A percentile compares a stretch with the other conserved stretches of the same genome.
Conservation (phyloP, 768 basidiomycete genomes). For the Saitozyma sp. region DNA sequence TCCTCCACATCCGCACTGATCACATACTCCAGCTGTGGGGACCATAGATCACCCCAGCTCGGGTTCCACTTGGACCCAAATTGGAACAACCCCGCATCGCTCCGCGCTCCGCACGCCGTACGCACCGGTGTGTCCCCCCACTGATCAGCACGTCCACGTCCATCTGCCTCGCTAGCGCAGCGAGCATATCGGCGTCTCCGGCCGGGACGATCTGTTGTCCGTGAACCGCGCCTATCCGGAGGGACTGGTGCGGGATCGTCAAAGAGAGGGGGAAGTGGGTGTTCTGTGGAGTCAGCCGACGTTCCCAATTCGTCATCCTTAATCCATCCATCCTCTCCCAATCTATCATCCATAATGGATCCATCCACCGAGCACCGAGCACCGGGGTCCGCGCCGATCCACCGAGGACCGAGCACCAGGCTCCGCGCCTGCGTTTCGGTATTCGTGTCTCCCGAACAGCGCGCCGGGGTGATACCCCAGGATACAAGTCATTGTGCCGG, state of each 20-base stretch:
- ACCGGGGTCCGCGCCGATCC: too few relatives aligned
- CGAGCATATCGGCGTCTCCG: conserved; percentile 87
- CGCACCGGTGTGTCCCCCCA: conserved; percentile 91
- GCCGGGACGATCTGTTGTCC: conserved; percentile 91
- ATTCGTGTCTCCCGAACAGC: too few relatives aligned
- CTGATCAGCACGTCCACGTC: conserved; percentile 94
- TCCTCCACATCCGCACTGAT: neutral
- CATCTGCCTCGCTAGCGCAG: conserved; percentile 86
- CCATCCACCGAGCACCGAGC: too few relatives aligned
- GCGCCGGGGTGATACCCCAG: too few relatives aligned
- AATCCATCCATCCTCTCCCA: too few relatives aligned
- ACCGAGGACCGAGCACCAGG: too few relatives aligned
- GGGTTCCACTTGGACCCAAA: neutral
- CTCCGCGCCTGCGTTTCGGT: too few relatives aligned
- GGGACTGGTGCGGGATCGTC: conserved; percentile 76
- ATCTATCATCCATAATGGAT: too few relatives aligned
- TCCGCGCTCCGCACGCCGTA: neutral
- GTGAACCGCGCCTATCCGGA: conserved; percentile 88
- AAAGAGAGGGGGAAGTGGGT: conserved; percentile 75
- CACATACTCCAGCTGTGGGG: too few relatives aligned
- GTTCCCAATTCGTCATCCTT: too few relatives aligned
- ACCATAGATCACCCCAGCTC: neutral
- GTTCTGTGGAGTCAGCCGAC: conserved; percentile 54
- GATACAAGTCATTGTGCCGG: too few relatives aligned
- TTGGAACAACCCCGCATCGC: too few relatives aligned